phyloP scores from a whole-genome alignment of 371 early-diverging fungal genomes.

The Haplosporangium sp. region DNA sequence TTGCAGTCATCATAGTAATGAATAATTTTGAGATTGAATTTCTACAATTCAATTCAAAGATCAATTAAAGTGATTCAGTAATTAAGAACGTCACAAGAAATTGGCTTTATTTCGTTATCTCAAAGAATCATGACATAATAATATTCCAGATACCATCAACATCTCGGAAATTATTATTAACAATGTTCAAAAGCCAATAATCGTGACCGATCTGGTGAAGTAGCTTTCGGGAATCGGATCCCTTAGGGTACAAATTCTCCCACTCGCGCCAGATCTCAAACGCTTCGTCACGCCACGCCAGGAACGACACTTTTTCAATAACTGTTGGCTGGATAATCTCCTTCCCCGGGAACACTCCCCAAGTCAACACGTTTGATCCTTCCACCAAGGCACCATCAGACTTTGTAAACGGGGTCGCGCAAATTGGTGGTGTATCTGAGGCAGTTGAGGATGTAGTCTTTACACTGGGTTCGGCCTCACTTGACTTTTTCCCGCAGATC shows the following conservation, averaged over 20 bases:
- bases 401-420: slow-evolving; percentile 43
- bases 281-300: slow-evolving; percentile 93
- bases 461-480: background rate
- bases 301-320: slow-evolving; percentile 89
- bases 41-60: too few species aligned
- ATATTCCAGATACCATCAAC: slow-evolving; percentile 60
- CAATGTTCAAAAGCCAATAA: slow-evolving; percentile 92
- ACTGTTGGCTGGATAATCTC: slow-evolving; percentile 96
- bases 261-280: slow-evolving; percentile 93
- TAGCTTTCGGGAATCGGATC: slow-evolving; percentile 65
- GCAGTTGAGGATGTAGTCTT: background rate
- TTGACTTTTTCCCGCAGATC: slow-evolving; percentile 31
- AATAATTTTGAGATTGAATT: too few species aligned
- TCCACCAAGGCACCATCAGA: slow-evolving; percentile 55
- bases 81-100: background rate
- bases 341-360: slow-evolving; percentile 97
- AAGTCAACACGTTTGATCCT: slow-evolving; percentile 89
- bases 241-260: slow-evolving; percentile 80
- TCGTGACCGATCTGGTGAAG: slow-evolving; percentile 73
- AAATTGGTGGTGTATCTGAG: slow-evolving; percentile 28
- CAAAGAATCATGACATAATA: slow-evolving; percentile 13
- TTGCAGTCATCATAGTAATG: slow-evolving; percentile 12
- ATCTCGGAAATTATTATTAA: slow-evolving; percentile 88
- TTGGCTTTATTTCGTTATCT: too few species aligned
- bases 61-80: too few species aligned